Evolutionary conservation across 257 asterid genomes (phyloP), one percentile per base, ranked within the genome.

Genomic region (Haberlea rhodopensis): DNA sequence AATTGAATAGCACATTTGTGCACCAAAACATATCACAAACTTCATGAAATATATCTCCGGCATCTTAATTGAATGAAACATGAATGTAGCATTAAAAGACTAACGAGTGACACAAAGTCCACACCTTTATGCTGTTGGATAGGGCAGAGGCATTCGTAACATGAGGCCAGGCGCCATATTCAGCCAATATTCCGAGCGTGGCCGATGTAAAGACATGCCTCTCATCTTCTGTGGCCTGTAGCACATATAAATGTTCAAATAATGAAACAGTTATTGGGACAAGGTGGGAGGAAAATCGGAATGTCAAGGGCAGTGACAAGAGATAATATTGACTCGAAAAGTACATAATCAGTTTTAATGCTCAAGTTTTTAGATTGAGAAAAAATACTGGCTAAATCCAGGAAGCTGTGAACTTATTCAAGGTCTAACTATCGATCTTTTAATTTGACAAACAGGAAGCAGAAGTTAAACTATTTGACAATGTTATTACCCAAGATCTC

Each of bases 91-190:
- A 28, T 20, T 8, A 27, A 51, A 67, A 37, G 22, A 21, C 6
- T 49, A 34, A 51, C 56, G 16, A 37, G 40, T 53, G 57, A 40
- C 60, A 57, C 25, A 56, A 22, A 53, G 43, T 65, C 25, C 69
- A 22, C 73, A 82, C 87, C 87, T 79, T 82, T 57, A 82, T 71
- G 69, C 74, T 74, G 79, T 72, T 71, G 45, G 84, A 34, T 65
- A 82, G 79, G 67, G 81, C 63, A 82, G 75, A 76, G 61, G 87
- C 82, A 74, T 63, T 79, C 29, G 78, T 78, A 68, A 76, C 82
- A 52, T 74, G 87, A 56, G 87, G 87, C 81, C 79, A 79, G 57
- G 79, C 57, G 46, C 87, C 87, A 79, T 82, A 82, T 67, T 82
- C 87, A 23, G 73, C 72, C 82, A 82, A 67, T 67, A 82, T 61